Base-by-base conservation (phyloP, 1,139 yeast genomes). In the Wickerhamomyces sp. region DNA sequence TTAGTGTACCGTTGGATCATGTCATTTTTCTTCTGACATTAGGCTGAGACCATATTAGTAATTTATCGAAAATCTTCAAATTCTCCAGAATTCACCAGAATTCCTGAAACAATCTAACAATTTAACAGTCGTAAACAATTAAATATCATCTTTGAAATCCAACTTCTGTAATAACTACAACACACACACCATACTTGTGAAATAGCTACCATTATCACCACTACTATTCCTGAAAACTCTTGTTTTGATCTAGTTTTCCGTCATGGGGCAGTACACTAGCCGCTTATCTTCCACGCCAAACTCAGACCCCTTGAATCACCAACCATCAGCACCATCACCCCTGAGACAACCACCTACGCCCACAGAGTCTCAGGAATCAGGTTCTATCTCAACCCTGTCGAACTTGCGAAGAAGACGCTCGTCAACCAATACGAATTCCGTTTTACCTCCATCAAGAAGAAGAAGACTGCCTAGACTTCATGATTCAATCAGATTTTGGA, bases 341-440 rank as follows among this genome's bases (percentile, higher is more conserved):
- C 34, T 26, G 14, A 8, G 30, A 31, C 26, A 38, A n/a, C 39
- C 39, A 39, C 13, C 34, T 27, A 37, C 26, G 6, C 43, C 29
- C 18, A 27, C 39, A 34, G 31, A 29, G 7, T 11, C 31, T 18
- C 30, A 7, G 8, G 10, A 15, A 9, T 14, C 3, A 15, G 23
- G 23, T 4, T 37, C 34, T 11, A 18, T 27, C 3, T 6, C 40
- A 9, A 30, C 26, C 32, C 27, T 37, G 14, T 15, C 35, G 13
- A 44, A 37, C 10, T 37, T 54, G 14, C 52, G 58, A 45, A 51
- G 61, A 50, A 50, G 61, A 42, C 50, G 59, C 6, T 54, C 60
- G 1, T 55, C 59, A 1, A 40, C 57, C 11, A 47, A 44, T 29
- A 48, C 51, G 31, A 38, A 43, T 1, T n/a, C 36, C 6, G 35